These are phyloP conservation scores for Venturia asperata DNA, from an alignment of 2,329 filamentous ascomycete genomes.

Conservation along the genomic window DNA sequence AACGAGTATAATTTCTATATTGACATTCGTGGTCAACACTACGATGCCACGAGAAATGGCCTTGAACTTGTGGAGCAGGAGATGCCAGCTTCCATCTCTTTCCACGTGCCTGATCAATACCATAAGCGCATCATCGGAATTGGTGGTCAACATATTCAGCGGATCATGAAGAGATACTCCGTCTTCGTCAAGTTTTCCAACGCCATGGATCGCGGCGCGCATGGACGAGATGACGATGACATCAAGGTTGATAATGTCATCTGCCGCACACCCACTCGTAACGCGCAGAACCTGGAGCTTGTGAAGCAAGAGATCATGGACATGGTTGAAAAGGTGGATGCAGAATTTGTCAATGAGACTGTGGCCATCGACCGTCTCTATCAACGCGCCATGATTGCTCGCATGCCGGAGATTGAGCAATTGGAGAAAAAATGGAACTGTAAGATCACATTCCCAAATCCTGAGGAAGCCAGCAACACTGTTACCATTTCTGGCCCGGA, in stretches of 20 bases:
- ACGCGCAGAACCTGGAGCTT: conserved; percentile 90
- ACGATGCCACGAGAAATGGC: conserved; percentile 90
- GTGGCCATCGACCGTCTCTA: conserved; percentile 85
- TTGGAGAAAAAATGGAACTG: conserved; percentile 99
- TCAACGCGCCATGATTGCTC: conserved; percentile 85
- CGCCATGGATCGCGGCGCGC: conserved; percentile 91
- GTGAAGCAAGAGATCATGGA: conserved; percentile 99
- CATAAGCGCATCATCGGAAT: conserved; percentile 99
- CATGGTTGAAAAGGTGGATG: conserved; percentile 97
- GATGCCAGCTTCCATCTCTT: conserved; percentile 98
- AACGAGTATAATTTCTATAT: conserved; percentile 99
- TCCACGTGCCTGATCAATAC: conserved; percentile 98
- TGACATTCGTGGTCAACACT: conserved; percentile 85
- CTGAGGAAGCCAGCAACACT: conserved; percentile 92
- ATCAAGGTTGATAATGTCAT: conserved; percentile 99
- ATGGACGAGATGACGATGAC: conserved; percentile 94
- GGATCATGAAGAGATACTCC: conserved; percentile 99
- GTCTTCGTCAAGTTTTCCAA: conserved; percentile 99
- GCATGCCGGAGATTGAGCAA: conserved; percentile 82
- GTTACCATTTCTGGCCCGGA: conserved; percentile 94
- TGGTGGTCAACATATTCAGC: conserved; percentile 95
- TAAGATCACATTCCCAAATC: conserved; percentile 97
- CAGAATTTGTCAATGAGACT: conserved; percentile 90
- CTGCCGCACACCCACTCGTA: conserved; percentile 91
- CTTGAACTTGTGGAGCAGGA: conserved; percentile 92